Evolutionary conservation across 2,329 filamentous ascomycete species (phyloP).

Genomic region (Penicillium fuscoglaucum): DNA sequence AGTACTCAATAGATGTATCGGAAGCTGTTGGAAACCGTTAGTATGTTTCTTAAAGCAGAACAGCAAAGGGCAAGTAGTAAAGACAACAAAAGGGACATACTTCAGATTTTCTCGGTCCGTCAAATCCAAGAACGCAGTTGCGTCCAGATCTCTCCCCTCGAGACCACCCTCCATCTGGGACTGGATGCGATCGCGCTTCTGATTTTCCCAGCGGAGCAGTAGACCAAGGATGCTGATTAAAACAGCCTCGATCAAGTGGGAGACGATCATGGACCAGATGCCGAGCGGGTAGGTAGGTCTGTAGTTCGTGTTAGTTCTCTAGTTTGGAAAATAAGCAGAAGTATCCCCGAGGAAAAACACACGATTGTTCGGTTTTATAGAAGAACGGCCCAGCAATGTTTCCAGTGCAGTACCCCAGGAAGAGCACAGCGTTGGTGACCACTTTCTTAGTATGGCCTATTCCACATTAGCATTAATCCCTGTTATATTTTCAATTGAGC

Average conservation of each 20-base stretch:
- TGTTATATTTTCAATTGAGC: no score
- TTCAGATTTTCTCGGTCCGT: slow-evolving; percentile 56
- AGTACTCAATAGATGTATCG: slow-evolving; percentile 19
- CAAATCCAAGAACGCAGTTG: slow-evolving; percentile 56
- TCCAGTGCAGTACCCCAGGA: slow-evolving; percentile 60
- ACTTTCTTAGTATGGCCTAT: slow-evolving; percentile 63
- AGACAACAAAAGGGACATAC: slow-evolving; percentile 23
- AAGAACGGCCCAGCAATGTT: slow-evolving; percentile 66
- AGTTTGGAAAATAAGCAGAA: neutral
- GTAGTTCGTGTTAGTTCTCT: neutral
- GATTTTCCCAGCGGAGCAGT: slow-evolving; percentile 52
- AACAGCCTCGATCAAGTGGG: slow-evolving; percentile 53
- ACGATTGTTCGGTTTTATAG: slow-evolving; percentile 56
- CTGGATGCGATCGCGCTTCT: slow-evolving; percentile 51
- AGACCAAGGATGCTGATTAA: slow-evolving; percentile 50
- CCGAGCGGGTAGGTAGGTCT: slow-evolving; percentile 52
- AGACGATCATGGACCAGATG: slow-evolving; percentile 60
- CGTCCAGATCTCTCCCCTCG: slow-evolving; percentile 49
- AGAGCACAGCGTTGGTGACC: slow-evolving; percentile 62
- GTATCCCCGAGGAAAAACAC: neutral
- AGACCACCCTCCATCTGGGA: slow-evolving; percentile 48
- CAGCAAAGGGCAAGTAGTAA: neutral
- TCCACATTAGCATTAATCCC: neutral
- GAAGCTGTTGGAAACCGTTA: slow-evolving; percentile 13
- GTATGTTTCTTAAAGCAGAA: neutral